Conservation (phyloP, 139 green algal species). For the Nannochloris sp. region DNA sequence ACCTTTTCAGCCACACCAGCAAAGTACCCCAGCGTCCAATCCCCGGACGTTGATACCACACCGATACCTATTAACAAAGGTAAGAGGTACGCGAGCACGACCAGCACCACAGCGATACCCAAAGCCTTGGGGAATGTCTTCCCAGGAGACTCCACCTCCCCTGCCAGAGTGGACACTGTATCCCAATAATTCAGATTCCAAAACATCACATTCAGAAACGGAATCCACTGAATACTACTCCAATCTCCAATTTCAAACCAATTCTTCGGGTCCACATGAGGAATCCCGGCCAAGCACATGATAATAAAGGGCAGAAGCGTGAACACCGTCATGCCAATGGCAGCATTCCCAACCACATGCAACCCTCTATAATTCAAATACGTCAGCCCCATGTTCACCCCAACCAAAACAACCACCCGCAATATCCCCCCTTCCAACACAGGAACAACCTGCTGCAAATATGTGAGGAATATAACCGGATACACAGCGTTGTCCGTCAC, state of each 20-base stretch:
- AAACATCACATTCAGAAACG: constrained; percentile 94
- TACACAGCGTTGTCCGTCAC: constrained; percentile 95
- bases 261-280: constrained; percentile 51
- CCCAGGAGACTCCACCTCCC: constrained; percentile 67
- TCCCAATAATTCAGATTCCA: constrained; percentile 96
- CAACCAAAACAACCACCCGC: constrained; percentile 42
- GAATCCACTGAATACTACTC: constrained; percentile 61
- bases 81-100: constrained; percentile 60
- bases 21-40: constrained; percentile 85
- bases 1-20: constrained; percentile 61
- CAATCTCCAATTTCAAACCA: constrained; percentile 50
- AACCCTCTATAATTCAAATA: constrained; percentile 92
- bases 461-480: constrained; percentile 88
- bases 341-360: constrained; percentile 71
- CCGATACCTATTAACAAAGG: constrained; percentile 73
- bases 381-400: constrained; percentile 49
- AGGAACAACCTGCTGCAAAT: constrained; percentile 50
- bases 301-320: constrained; percentile 82
- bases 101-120: constrained; percentile 50
- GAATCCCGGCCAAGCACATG: constrained; percentile 50
- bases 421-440: constrained; percentile 6
- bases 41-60: constrained; percentile 23
- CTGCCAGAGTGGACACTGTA: constrained; percentile 75
- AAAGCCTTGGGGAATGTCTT: constrained; percentile 81
- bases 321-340: constrained; percentile 61